Evolutionary conservation across 2,329 filamentous ascomycete genomes (phyloP).

Genomic region (Colletotrichum simmondsii): DNA sequence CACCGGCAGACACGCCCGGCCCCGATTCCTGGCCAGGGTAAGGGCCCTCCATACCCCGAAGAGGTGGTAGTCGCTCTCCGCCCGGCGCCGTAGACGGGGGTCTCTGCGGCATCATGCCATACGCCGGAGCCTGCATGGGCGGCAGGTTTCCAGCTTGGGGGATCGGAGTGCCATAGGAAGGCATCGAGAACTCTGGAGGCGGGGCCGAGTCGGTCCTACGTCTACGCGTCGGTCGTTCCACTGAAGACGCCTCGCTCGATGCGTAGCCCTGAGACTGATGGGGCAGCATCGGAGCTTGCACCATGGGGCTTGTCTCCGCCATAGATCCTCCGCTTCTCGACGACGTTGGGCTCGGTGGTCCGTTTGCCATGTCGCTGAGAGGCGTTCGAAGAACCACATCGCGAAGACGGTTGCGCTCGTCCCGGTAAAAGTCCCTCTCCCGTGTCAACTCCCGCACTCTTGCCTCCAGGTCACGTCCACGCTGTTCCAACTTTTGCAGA

Average conservation of each 20-base stretch:
- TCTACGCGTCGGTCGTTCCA: slow-evolving; percentile 58
- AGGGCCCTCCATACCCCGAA: slow-evolving; percentile 56
- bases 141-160: slow-evolving; percentile 51
- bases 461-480: slow-evolving; percentile 72
- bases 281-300: slow-evolving; percentile 40
- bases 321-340: slow-evolving; percentile 48
- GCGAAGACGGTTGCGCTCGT: slow-evolving; percentile 77
- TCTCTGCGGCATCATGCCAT: slow-evolving; percentile 48
- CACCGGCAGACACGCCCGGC: slow-evolving; percentile 10
- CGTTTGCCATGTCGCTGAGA: slow-evolving; percentile 62
- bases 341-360: slow-evolving; percentile 61
- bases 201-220: slow-evolving; percentile 56
- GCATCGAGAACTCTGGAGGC: slow-evolving; percentile 53
- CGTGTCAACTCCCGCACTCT: slow-evolving; percentile 64
- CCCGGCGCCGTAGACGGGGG: slow-evolving; percentile 50
- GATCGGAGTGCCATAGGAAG: slow-evolving; percentile 50
- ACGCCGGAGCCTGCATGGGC: slow-evolving; percentile 52
- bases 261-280: slow-evolving; percentile 46
- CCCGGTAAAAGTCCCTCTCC: slow-evolving; percentile 79
- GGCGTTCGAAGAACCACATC: slow-evolving; percentile 72
- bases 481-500: slow-evolving; percentile 75
- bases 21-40: slow-evolving; percentile 22
- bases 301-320: slow-evolving; percentile 49
- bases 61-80: slow-evolving; percentile 58
- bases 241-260: slow-evolving; percentile 53